Base-by-base conservation (phyloP, 2,329 filamentous ascomycete species). In the Neoarthrinium moseri region DNA sequence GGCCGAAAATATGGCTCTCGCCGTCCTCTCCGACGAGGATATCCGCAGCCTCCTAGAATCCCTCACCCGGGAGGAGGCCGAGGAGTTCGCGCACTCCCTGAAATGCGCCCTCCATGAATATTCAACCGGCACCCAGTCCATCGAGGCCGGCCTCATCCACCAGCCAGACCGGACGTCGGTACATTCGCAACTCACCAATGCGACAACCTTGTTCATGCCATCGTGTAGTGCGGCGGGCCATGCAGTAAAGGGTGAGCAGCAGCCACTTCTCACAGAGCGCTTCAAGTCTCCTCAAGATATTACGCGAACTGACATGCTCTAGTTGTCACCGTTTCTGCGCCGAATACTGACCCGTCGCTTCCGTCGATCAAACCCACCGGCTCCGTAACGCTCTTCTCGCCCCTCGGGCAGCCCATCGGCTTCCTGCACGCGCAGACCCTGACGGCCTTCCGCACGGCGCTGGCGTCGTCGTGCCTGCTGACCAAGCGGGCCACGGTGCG, bases 371-470 rank as follows among this genome's bases (percentile, higher is more conserved):
- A 64, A 30, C 78, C 86, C 12, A 82, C 78, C 3, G 86, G 87
- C 15, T 81, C 85, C 6, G 73, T 92, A 41, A 87, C 86, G 22
- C 71, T 92, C 39, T 86, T 88, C 68, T 71, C 73, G 0, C 74
- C 79, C 2, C 69, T 76, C 18, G 88, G 88, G 33, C 66, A 71
- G 10, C 77, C 87, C 0, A 65, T 80, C 5, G 89, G 85, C 4
- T 75, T 92, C 46, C 68, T 94, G 29, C 86, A 89, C 56, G 87
- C 88, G 13, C 78, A 80, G 48, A 83, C 87, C 36, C 69, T 92
- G 24, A 94, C 89, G 0, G 88, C 86, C 3, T 94, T 92, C 65
- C 83, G 89, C 49, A 94, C 89, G 0, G 86, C 88, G 0, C 72
- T 92, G 10, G 82, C 82, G 2, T 86, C 85, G 4, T 80, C 85